A percentile compares a stretch with the other conserved stretches of the same genome.
These are phyloP conservation scores for Dryadomyces quercus-mongolicae DNA, from an alignment of 2,329 filamentous ascomycete genomes.

Conservation along the genomic window DNA sequence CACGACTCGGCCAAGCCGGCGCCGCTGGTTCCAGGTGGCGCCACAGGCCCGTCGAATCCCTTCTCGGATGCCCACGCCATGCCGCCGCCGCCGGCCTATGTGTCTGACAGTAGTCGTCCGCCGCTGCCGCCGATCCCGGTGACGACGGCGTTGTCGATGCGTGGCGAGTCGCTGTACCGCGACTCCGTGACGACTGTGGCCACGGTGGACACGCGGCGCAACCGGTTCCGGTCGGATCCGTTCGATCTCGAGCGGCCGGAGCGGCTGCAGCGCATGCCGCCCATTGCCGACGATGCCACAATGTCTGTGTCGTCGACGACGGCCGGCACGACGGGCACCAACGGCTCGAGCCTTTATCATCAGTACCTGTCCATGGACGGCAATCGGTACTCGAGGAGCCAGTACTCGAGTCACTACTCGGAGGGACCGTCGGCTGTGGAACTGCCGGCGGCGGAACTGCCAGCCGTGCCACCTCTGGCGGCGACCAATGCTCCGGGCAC, in stretches of 20 bases:
- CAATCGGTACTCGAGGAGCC: background rate
- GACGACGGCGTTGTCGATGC: conserved; percentile 10
- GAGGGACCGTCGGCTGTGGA: too few species aligned
- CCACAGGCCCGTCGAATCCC: conserved; percentile 21
- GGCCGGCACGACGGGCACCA: conserved; percentile 15
- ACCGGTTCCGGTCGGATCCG: conserved; percentile 50
- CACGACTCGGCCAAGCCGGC: conserved; percentile 26
- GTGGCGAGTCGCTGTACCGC: conserved; percentile 27
- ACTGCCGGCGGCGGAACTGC: too few species aligned
- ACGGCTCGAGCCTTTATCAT: conserved; percentile 3
- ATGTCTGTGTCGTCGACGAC: conserved; percentile 16
- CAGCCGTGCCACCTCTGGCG: too few species aligned
- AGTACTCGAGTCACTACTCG: background rate
- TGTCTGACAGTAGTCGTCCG: conserved; percentile 30
- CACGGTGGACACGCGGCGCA: conserved; percentile 25
- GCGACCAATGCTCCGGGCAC: too few species aligned
- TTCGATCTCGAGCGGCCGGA: conserved; percentile 51
- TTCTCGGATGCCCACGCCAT: conserved; percentile 39
- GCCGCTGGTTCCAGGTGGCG: conserved; percentile 16
- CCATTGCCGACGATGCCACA: conserved; percentile 5
- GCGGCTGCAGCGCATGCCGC: conserved; percentile 21
- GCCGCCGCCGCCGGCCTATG: conserved; percentile 26
- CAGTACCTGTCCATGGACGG: background rate
- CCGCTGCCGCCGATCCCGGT: conserved; percentile 13
- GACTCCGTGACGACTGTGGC: conserved; percentile 29